Percentiles rank a stretch among this genome's conserved stretches.
phyloP scores from a whole-genome alignment of 805 yeast species.

The Spathaspora sp. region DNA sequence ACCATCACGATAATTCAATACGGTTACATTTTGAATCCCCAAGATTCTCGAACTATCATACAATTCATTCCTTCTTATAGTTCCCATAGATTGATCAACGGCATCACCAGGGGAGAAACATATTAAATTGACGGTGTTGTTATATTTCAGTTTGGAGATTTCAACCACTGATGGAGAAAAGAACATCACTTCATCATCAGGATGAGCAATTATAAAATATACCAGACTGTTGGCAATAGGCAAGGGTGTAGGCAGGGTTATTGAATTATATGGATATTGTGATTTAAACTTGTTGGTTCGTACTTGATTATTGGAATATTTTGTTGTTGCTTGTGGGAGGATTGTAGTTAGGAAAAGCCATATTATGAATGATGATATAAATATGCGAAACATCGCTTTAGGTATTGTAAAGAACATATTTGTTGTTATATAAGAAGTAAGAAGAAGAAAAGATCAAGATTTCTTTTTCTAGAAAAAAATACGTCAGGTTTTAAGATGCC shows the following conservation, averaged over 20 bases:
- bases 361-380: conserved; percentile 23
- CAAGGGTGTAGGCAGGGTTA: conserved; percentile 31
- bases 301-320: conserved; percentile 26
- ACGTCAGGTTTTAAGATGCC: neutral
- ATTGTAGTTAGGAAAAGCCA: conserved; percentile 40
- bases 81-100: conserved; percentile 65
- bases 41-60: conserved; percentile 48
- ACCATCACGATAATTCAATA: conserved; percentile 55
- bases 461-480: neutral
- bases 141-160: conserved; percentile 40
- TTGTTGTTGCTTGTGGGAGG: conserved; percentile 33
- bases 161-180: conserved; percentile 76
- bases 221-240: conserved; percentile 34
- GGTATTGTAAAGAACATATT: conserved; percentile 8
- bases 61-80: conserved; percentile 58
- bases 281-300: conserved; percentile 20
- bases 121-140: conserved; percentile 53
- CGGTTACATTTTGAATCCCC: conserved; percentile 46
- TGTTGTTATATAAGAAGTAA: neutral
- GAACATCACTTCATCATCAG: conserved; percentile 98
- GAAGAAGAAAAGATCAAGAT: neutral
- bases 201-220: conserved; percentile 79
- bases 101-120: conserved; percentile 76
- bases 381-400: conserved; percentile 8
- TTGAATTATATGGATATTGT: conserved; percentile 33